These are phyloP conservation scores for Daldinia sp. DNA, from an alignment of 2,329 filamentous ascomycete species.

Conservation along the genomic window DNA sequence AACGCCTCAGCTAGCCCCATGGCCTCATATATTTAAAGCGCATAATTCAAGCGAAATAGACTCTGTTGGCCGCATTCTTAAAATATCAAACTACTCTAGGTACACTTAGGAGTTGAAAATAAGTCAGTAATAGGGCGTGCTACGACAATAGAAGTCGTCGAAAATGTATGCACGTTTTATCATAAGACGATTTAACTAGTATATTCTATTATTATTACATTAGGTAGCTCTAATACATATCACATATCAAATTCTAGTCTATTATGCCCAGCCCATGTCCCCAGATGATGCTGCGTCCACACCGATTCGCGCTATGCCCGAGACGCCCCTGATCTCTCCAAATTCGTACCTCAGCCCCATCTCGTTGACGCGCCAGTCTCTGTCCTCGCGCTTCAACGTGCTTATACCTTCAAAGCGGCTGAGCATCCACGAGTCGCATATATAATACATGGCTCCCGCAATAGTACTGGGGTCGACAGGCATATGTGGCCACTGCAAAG, in stretches of 20 bases:
- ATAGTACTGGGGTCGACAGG: constrained; percentile 54
- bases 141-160: neutral
- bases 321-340: constrained; percentile 51
- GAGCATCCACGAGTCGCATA: constrained; percentile 53
- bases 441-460: constrained; percentile 53
- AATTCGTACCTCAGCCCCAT: constrained; percentile 51
- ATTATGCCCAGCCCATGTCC: constrained; percentile 20
- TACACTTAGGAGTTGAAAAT: neutral
- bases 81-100: neutral
- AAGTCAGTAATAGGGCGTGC: neutral
- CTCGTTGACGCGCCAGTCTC: constrained; percentile 50
- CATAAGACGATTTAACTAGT: neutral
- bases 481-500: constrained; percentile 51
- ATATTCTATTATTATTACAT: neutral
- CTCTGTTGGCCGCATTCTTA: neutral
- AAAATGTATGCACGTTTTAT: neutral
- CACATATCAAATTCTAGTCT: neutral
- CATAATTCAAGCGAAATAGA: neutral
- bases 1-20: neutral
- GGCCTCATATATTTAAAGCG: neutral
- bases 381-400: constrained; percentile 46
- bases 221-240: constrained; percentile 2
- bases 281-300: constrained; percentile 45
- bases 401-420: constrained; percentile 50
- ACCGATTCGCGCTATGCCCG: constrained; percentile 46